Conservation (phyloP, 805 yeast genomes). For the Scheffersomyces spartinae region DNA sequence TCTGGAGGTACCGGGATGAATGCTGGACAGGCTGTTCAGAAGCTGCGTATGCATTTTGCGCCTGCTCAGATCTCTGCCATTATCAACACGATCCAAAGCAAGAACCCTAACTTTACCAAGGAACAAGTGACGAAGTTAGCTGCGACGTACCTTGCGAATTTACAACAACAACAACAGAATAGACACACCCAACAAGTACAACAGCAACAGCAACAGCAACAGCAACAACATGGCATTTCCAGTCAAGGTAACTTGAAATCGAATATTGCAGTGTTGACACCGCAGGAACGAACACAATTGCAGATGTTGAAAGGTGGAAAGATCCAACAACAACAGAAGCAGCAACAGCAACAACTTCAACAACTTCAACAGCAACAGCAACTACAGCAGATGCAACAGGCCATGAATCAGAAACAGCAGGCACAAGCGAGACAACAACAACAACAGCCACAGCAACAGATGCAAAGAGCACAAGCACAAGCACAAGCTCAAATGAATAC, state of each 20-base stretch:
- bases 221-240: conserved; percentile 7
- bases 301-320: conserved; percentile 27
- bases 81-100: conserved; percentile 51
- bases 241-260: conserved; percentile 4
- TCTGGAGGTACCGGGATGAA: too few relatives aligned
- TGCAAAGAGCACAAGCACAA: conserved; percentile 4
- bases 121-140: conserved; percentile 59
- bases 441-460: conserved; percentile 5
- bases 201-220: conserved; percentile 15
- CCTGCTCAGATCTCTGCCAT: conserved; percentile 58
- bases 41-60: conserved; percentile 33
- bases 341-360: conserved; percentile 2
- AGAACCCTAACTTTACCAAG: conserved; percentile 50
- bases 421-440: conserved; percentile 8
- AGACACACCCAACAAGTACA: conserved; percentile 12
- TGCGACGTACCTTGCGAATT: conserved; percentile 47
- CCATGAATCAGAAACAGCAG: conserved; percentile 12
- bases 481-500: too few relatives aligned
- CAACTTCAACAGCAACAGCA: conserved; percentile 2
- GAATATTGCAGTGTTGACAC: conserved; percentile 20
- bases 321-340: conserved; percentile 12
- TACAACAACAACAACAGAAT: conserved; percentile 41
- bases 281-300: conserved; percentile 31
- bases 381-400: conserved; percentile 6
- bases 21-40: too few relatives aligned